phyloP scores from a whole-genome alignment of 805 yeast species.

The Candida maesae region DNA sequence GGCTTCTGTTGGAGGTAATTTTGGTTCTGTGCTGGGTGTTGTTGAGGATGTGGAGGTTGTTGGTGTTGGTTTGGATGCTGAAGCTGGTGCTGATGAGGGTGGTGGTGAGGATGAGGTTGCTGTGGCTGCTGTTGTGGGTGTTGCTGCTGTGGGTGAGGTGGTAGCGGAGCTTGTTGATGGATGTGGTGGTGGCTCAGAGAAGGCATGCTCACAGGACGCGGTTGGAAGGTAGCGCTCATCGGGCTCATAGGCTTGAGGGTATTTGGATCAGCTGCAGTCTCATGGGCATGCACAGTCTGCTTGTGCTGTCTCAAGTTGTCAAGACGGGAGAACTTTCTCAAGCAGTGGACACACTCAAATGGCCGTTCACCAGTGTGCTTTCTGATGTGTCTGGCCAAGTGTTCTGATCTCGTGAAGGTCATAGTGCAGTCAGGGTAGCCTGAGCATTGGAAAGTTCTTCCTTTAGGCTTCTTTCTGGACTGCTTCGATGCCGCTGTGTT shows the following conservation, averaged over 20 bases:
- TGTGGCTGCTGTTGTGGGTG: slow-evolving; percentile 4
- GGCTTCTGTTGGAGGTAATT: slow-evolving; percentile 1
- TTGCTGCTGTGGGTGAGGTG: slow-evolving; percentile 3
- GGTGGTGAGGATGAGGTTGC: slow-evolving; percentile 3
- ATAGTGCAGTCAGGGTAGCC: slow-evolving; percentile 84
- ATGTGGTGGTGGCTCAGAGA: slow-evolving; percentile 4
- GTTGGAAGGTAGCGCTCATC: slow-evolving; percentile 1
- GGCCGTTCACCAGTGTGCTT: slow-evolving; percentile 96
- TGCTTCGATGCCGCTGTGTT: slow-evolving; percentile 6
- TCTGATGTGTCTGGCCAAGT: slow-evolving; percentile 85
- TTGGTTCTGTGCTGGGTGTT: slow-evolving; percentile 1
- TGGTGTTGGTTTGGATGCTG: slow-evolving; percentile 3
- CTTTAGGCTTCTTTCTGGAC: slow-evolving; percentile 43
- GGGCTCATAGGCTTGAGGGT: slow-evolving; percentile 10
- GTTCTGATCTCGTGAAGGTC: slow-evolving; percentile 90
- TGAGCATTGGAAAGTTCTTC: slow-evolving; percentile 74
- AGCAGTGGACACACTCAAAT: slow-evolving; percentile 79
- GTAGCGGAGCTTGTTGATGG: neutral
- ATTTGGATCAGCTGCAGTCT: slow-evolving; percentile 5
- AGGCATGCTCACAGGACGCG: neutral
- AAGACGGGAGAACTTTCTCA: slow-evolving; percentile 72
- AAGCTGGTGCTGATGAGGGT: too few species aligned
- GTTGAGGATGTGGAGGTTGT: slow-evolving; percentile 4
- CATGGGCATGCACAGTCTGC: slow-evolving; percentile 69
- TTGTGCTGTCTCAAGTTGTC: slow-evolving; percentile 91